Conservation (phyloP, 768 basidiomycete species). For the Lactifluus echinatus region DNA sequence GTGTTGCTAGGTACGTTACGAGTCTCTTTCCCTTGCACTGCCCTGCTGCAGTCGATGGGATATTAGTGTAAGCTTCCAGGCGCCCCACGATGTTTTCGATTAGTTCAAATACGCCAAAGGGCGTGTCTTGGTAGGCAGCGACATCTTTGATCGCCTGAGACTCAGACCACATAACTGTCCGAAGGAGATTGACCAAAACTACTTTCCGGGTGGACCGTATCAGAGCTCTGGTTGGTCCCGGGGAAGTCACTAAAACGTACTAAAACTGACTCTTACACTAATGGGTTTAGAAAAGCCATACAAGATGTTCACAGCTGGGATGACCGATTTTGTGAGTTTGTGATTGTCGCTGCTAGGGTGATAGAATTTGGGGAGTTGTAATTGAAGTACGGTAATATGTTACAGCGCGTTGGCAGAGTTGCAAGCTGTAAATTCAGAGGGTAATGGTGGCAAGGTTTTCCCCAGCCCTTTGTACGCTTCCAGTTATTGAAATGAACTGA, state of each 20-base stretch:
- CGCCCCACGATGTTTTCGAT: neutral
- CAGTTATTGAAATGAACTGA: neutral
- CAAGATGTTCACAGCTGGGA: neutral
- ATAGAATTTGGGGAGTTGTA: neutral
- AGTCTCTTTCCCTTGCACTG: no score
- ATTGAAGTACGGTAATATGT: neutral
- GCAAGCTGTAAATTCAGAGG: neutral
- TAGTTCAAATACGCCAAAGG: neutral
- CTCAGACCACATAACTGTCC: neutral
- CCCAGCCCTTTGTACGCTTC: neutral
- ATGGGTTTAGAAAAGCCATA: neutral
- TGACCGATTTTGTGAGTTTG: neutral
- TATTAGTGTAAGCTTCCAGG: neutral
- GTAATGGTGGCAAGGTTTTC: neutral
- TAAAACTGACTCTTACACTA: neutral
- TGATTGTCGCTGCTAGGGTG: neutral
- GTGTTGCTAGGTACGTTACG: no score
- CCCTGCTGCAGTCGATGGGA: neutral
- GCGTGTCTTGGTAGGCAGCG: neutral
- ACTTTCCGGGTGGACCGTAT: neutral
- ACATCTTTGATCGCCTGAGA: neutral
- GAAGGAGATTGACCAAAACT: neutral
- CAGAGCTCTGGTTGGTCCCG: neutral
- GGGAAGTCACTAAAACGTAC: neutral
- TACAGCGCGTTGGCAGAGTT: neutral